Evolutionary conservation across 805 yeast species (phyloP), one percentile per base, ranked within the genome.

Genomic region (Barnettozyma wickerhamii): DNA sequence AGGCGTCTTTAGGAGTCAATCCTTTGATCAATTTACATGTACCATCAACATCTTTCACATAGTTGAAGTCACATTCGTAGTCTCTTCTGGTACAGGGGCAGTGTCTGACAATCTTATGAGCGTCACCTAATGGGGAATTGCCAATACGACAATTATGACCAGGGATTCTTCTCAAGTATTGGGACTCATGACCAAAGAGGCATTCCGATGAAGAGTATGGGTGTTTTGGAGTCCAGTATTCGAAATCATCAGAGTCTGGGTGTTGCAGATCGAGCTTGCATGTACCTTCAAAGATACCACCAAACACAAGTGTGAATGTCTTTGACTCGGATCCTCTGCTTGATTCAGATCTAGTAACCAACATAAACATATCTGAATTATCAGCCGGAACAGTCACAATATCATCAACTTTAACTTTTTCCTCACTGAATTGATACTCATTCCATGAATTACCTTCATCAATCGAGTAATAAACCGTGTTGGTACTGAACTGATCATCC

Each of bases 51-150:
- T 78, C 79, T 45, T 81, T 74, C 40, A 63, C 76, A 61, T 70
- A 90, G 62, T 90, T 90, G 65, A 79, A 88, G 60, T 93, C 99
- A 73, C 99, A 93, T 63, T 93, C 99, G 56, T 69, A 93, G 56
- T 91, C 99, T 37, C 74, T 73, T 62, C 96, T 75, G 0, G 91
- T 74, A 65, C 99, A 93, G 1, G 81, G 56, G 63, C 99, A 93
- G 57, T 85, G 80, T 47, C 77, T 69, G 7, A 72, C 62, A 12
- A 74, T 64, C 48, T 71, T 74, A 56, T 69, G 74, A 0, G 84
- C 88, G 10, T 72, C 67, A 14, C 66, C 59, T 35, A 85, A 65
- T 23, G 84, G 79, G 24, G 76, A 75, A 43, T 46, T 43, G 34
- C 69, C 75, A 43, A 87, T 80, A 53, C 79, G 84, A 62, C 95